phyloP scores from a whole-genome alignment of 192 early-diverging fungal species.

The Coemansia aciculifera region DNA sequence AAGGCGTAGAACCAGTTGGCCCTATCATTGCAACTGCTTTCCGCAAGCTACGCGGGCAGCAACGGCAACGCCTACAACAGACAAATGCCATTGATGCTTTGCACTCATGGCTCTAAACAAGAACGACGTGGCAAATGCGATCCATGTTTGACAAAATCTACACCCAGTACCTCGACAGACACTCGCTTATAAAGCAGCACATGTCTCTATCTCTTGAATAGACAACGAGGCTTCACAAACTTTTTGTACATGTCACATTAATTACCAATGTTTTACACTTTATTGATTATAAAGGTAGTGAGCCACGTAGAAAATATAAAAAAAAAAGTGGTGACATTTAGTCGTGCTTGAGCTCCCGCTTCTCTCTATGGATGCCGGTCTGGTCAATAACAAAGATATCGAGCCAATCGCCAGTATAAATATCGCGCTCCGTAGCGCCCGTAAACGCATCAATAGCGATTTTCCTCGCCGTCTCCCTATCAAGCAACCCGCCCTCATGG shows the following conservation, averaged over 20 bases:
- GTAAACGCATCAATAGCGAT: conserved; percentile 96
- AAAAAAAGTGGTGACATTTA: conserved; percentile 43
- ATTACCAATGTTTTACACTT: no score
- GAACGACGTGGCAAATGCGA: no score
- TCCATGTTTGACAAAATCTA: neutral
- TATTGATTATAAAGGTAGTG: neutral
- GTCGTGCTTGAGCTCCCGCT: conserved; percentile 87
- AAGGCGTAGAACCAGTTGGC: no score
- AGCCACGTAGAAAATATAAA: neutral
- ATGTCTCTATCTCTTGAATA: neutral
- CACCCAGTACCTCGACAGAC: neutral
- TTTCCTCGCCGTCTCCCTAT: conserved; percentile 58
- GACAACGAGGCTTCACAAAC: no score
- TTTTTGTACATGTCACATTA: no score
- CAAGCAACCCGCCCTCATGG: conserved; percentile 15
- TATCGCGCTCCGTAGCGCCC: conserved; percentile 96
- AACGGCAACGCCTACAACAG: no score
- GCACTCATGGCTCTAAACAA: no score
- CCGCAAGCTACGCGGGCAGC: no score
- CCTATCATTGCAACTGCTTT: no score
- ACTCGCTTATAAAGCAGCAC: neutral
- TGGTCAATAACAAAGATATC: conserved; percentile 87
- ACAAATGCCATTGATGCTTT: no score
- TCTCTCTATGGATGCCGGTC: conserved; percentile 73
- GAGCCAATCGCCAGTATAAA: conserved; percentile 95